Base-by-base conservation (phyloP, 2,329 filamentous ascomycete species). In the Microsporum canis region DNA sequence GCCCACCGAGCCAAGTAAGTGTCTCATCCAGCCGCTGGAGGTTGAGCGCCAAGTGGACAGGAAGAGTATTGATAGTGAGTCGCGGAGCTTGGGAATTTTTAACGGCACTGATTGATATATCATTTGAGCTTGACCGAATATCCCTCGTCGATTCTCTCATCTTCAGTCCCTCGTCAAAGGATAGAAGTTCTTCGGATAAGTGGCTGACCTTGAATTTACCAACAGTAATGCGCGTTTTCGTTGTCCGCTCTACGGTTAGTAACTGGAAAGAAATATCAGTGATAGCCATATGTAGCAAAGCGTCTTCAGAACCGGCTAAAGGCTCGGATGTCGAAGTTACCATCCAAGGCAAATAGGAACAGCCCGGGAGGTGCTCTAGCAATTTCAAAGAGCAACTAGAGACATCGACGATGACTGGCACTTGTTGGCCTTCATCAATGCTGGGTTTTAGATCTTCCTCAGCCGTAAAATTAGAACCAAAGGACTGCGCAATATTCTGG, bases 1-100 rank as follows among this genome's bases (percentile, higher is more conserved):
- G 78, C 0, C 94, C 94, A 39, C 94, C 94, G 73, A 96, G 91
- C 80, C 89, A 90, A 61, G 84, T 84, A 63, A 97, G 85, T 0
- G 89, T 89, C 68, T 96, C 91, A 67, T 97, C 94, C 27, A 97
- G 76, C 60, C 84, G 83, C 65, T 87, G 86, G 14, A 96, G 76
- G 69, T 97, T 89, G 45, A 97, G 75, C 61, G 85, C 82, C 7
- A 96, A 72, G 62, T 86, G 83, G 1, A 96, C 73, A 4, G 91
- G 90, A 7, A 95, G 79, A 0, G 91, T 95, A 59, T 84, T 83
- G 12, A 96, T 71, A 36, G 88, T 84, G 14, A 88, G 65, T 43
- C 73, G 73, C 6, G 68, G 68, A 8, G 66, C 65, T 5, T 71
- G 69, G 4, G 65, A 38, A 1, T 70, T 71, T 58, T 70, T 73